These are phyloP conservation scores for Potentilla sterilis DNA, from an alignment of 306 rosid species.

Conservation along the genomic window DNA sequence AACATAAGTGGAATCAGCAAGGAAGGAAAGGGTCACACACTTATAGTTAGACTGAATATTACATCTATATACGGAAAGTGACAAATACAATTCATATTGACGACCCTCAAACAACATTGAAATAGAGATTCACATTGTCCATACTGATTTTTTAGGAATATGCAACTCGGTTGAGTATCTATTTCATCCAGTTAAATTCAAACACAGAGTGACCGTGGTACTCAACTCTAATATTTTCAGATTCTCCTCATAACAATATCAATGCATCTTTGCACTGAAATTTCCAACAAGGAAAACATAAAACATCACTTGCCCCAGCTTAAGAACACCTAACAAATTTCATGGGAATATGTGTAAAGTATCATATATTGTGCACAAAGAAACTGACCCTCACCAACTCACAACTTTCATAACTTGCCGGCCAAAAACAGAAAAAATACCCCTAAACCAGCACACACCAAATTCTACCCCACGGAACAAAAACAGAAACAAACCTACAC, in stretches of 20 bases:
- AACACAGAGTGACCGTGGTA: not conserved
- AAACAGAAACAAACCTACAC: not conserved
- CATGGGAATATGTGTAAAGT: not conserved
- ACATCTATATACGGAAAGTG: not conserved
- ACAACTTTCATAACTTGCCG: not conserved
- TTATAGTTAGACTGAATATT: not conserved
- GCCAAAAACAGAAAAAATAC: not conserved
- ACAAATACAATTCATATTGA: not conserved
- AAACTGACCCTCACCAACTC: conserved; percentile 1
- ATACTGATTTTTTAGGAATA: not conserved
- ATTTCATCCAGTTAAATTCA: not conserved
- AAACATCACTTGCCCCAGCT: not conserved
- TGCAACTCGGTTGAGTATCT: not conserved
- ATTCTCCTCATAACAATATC: not conserved
- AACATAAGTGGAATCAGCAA: not conserved
- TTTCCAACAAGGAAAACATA: not conserved
- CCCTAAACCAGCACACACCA: not conserved
- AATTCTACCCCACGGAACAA: conserved; percentile 5
- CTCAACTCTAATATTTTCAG: not conserved
- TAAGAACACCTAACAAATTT: conserved; percentile 4
- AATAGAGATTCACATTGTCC: not conserved
- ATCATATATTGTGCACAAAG: not conserved
- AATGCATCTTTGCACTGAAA: not conserved
- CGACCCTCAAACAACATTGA: not conserved
- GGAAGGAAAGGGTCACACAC: not conserved